phyloP scores from a whole-genome alignment of 257 asterid species.

The Eucommia ulmoides region DNA sequence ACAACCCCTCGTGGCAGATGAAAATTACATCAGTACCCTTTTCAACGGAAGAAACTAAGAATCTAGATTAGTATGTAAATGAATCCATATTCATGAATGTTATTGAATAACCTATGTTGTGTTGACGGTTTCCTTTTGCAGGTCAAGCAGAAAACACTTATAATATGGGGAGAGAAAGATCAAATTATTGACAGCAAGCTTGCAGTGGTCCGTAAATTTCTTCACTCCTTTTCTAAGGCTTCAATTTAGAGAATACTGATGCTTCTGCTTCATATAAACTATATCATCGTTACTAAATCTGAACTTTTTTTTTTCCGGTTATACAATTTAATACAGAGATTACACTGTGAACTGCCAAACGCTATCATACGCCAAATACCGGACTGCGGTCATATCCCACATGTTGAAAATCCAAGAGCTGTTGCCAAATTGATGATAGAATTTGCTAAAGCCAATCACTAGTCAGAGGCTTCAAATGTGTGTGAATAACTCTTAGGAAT shows the following conservation, averaged over 20 bases:
- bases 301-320: neutral
- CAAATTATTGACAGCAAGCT: constrained; percentile 72
- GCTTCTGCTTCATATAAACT: too few relatives aligned
- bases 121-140: constrained; percentile 21
- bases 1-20: too few relatives aligned
- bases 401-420: constrained; percentile 71
- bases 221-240: constrained; percentile 1
- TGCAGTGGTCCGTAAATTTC: constrained; percentile 45
- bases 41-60: too few relatives aligned
- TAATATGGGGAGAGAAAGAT: constrained; percentile 94
- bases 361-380: constrained; percentile 64
- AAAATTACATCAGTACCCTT: too few relatives aligned
- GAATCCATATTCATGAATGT: too few relatives aligned
- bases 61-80: too few relatives aligned
- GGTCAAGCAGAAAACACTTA: constrained; percentile 79
- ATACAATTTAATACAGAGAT: constrained; percentile 48
- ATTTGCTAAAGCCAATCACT: constrained; percentile 27
- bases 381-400: constrained; percentile 88
- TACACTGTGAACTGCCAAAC: constrained; percentile 66
- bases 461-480: too few relatives aligned
- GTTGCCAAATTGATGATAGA: constrained; percentile 49
- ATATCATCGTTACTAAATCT: too few relatives aligned
- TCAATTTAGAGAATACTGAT: too few relatives aligned
- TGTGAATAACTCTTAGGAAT: too few relatives aligned
- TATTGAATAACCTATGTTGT: too few relatives aligned